Percentiles rank a stretch among this genome's conserved stretches.
These are phyloP conservation scores for Aspergillus incahuasiensis DNA, from an alignment of 495 filamentous ascomycete species.

Conservation along the genomic window DNA sequence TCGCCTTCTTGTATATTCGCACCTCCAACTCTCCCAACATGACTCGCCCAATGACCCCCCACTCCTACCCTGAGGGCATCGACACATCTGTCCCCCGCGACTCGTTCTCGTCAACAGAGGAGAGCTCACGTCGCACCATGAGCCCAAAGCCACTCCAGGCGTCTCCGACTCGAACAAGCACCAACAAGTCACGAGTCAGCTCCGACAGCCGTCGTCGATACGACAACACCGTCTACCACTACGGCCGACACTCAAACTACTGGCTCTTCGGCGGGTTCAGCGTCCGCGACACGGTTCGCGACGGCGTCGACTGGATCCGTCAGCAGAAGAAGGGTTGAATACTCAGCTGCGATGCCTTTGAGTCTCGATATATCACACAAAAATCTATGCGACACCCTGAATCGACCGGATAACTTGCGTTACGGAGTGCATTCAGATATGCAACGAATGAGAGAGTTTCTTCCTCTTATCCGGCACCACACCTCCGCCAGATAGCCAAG, in stretches of 20 bases:
- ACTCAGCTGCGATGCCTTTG: background rate
- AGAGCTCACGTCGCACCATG: conserved; percentile 5
- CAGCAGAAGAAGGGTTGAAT: conserved; percentile 17
- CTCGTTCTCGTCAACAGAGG: background rate
- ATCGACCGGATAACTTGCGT: background rate
- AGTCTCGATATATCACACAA: background rate
- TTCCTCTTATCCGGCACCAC: background rate
- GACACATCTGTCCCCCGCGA: conserved; percentile 22
- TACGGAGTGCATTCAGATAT: background rate
- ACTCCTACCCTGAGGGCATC: conserved; percentile 13
- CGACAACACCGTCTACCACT: conserved; percentile 40
- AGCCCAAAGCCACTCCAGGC: conserved; percentile 16
- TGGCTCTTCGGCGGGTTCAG: conserved; percentile 49
- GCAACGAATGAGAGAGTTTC: background rate
- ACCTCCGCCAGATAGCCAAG: background rate
- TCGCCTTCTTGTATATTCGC: background rate
- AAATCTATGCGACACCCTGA: background rate
- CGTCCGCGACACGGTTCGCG: conserved; percentile 42
- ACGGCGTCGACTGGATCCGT: conserved; percentile 45
- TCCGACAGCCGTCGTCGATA: conserved; percentile 39
- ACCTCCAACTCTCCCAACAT: conserved; percentile 14
- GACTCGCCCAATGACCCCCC: conserved; percentile 3
- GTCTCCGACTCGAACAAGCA: conserved; percentile 17
- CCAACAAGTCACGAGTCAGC: conserved; percentile 21
- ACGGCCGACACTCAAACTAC: conserved; percentile 46